Evolutionary conservation across 2,329 filamentous ascomycete genomes (phyloP), one percentile per base, ranked within the genome.

Genomic region (Aspergillus tanneri): DNA sequence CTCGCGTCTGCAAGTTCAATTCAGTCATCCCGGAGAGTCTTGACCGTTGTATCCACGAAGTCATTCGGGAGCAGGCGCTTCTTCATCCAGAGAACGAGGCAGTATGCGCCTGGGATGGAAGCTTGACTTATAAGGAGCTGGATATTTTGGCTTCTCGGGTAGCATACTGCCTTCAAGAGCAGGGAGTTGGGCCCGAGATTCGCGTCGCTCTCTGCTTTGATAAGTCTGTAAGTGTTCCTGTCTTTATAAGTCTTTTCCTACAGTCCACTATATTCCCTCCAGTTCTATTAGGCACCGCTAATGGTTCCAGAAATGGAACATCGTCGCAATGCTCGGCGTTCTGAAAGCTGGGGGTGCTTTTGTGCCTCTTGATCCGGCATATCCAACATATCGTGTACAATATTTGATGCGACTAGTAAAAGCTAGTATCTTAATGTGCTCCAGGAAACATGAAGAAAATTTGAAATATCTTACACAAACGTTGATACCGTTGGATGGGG

Each of bases 1-100:
- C 76, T 4, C 78, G 81, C 46, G 75, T 83, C 34, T 60, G 77
- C 6, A 72, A 74, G 4, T 81, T 80, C 67, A 80, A 78, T 42
- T 73, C 73, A 53, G 72, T 73, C 23, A 61, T 65, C 1, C 70
- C 71, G 2, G 58, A 68, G 27, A 62, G 60, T 2, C 68, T 72
- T 1, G 68, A 73, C 4, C 66, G 58, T 14, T 69, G 67, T 70
- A 58, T 67, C 66, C 38, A 73, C 68, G 42, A 71, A 61, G 10
- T 64, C 4, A 65, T 71, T 22, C 54, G 57, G 58, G 77, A 55
- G 8, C 59, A 65, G 58, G 23, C 72, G 64, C 3, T 76, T 68
- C 1, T 55, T 3, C 61, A 56, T 6, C 51, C 71, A 50, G 46
- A 68, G 45, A 39, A 57, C 35, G 53, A 67, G 47, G 69, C 68